Conservation (phyloP, 2,329 filamentous ascomycete species). For the Pseudocercospora fuligena region DNA sequence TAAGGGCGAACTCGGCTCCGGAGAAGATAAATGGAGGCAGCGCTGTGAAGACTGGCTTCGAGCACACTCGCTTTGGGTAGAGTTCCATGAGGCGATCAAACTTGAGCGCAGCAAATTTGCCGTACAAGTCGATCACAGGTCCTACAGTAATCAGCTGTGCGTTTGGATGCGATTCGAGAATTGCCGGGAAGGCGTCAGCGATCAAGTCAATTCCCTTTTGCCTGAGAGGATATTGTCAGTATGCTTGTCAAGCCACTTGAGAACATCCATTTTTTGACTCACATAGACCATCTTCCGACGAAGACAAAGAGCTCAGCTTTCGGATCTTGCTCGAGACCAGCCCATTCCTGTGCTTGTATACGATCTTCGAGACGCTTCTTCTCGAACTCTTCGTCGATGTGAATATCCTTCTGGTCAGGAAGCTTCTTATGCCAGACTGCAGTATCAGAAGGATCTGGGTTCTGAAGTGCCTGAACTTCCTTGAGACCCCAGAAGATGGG, state of each 20-base stretch:
- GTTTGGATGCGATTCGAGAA: conserved; percentile 64
- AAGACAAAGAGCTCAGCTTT: conserved; percentile 70
- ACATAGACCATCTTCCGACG: conserved; percentile 69
- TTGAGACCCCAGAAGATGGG: conserved; percentile 72
- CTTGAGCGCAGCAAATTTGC: conserved; percentile 70
- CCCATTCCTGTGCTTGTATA: conserved; percentile 70
- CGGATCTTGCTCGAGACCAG: conserved; percentile 64
- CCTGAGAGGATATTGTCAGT: background rate
- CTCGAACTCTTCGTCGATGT: conserved; percentile 62
- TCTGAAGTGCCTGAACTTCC: conserved; percentile 66
- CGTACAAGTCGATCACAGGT: conserved; percentile 70
- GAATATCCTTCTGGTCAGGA: conserved; percentile 55
- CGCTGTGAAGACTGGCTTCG: conserved; percentile 70
- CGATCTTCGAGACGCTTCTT: conserved; percentile 58
- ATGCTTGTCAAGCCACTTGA: background rate
- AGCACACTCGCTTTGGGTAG: conserved; percentile 69
- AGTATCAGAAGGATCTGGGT: conserved; percentile 69
- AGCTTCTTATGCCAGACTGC: conserved; percentile 63
- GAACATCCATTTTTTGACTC: background rate
- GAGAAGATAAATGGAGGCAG: conserved; percentile 70
- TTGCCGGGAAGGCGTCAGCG: conserved; percentile 67
- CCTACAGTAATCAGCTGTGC: conserved; percentile 68
- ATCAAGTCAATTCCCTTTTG: conserved; percentile 73
- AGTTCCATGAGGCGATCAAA: conserved; percentile 67
- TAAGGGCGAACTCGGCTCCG: conserved; percentile 70